Conservation (phyloP, 306 rosid genomes). For the Ormosia semicastrata region DNA sequence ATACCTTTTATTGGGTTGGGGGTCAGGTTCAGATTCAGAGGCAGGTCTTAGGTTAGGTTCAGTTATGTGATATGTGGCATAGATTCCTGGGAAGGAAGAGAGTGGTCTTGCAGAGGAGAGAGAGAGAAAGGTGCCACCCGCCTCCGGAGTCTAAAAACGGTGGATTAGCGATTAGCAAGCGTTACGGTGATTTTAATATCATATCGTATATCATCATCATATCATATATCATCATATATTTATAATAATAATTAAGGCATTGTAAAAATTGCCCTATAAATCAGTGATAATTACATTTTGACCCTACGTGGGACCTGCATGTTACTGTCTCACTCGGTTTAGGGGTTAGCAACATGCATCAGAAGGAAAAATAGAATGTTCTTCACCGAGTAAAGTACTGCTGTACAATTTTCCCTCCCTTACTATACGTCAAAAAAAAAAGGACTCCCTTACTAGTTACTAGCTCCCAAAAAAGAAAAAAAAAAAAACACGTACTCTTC, state of each 20-base stretch:
- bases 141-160: background rate
- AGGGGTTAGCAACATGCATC: background rate
- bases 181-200: background rate
- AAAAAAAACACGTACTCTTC: background rate
- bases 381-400: constrained; percentile 19
- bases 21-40: background rate
- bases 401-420: no score
- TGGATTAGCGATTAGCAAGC: background rate
- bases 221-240: background rate
- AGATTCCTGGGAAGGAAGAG: background rate
- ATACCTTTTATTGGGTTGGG: constrained; percentile 18
- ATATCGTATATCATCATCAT: background rate
- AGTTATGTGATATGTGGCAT: constrained; percentile 10
- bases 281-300: constrained; percentile 9
- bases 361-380: background rate
- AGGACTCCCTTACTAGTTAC: background rate
- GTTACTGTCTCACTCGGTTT: constrained; percentile 27
- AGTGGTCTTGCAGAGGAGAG: background rate
- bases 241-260: background rate
- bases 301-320: constrained; percentile 24
- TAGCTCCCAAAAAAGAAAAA: background rate
- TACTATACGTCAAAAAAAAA: no score
- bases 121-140: background rate
- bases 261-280: background rate
- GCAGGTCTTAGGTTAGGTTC: background rate